phyloP scores from a whole-genome alignment of 2,329 filamentous ascomycete genomes.

The Aspergillus vadensis region DNA sequence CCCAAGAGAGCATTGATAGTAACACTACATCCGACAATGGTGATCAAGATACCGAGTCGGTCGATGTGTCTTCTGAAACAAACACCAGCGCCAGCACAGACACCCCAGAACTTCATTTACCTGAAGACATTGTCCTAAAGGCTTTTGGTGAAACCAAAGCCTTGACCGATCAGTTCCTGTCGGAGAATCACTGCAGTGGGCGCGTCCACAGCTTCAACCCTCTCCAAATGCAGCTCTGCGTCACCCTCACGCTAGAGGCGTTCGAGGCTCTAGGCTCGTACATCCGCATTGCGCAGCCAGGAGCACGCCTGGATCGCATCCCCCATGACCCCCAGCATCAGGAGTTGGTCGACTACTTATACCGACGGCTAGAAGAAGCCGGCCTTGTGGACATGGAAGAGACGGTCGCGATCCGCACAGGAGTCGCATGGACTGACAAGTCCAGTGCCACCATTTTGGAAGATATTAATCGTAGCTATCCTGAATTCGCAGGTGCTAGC shows the following conservation, averaged over 20 bases:
- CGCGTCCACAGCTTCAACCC: constrained; percentile 32
- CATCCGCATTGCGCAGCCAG: constrained; percentile 24
- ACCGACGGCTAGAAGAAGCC: constrained; percentile 36
- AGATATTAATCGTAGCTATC: constrained; percentile 29
- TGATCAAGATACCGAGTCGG: background rate
- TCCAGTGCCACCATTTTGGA: constrained; percentile 28
- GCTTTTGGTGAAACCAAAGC: constrained; percentile 27
- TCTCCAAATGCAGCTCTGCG: constrained; percentile 25
- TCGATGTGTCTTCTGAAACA: constrained; percentile 3
- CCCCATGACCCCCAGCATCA: constrained; percentile 29
- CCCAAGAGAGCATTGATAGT: background rate
- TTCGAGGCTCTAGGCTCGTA: constrained; percentile 38
- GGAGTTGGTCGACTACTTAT: constrained; percentile 36
- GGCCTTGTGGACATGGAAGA: constrained; percentile 34
- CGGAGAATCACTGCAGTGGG: constrained; percentile 25
- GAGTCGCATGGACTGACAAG: constrained; percentile 22
- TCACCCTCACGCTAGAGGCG: constrained; percentile 34
- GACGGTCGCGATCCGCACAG: constrained; percentile 31
- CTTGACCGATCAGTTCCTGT: constrained; percentile 33
- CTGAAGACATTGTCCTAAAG: constrained; percentile 21
- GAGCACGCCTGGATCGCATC: constrained; percentile 25
- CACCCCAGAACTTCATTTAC: constrained; percentile 5
- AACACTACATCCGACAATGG: background rate
- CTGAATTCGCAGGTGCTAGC: constrained; percentile 30
- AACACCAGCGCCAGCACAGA: constrained; percentile 11